These are phyloP conservation scores for Rhizophora mangle DNA, from an alignment of 345 rosid genomes.

Conservation along the genomic window DNA sequence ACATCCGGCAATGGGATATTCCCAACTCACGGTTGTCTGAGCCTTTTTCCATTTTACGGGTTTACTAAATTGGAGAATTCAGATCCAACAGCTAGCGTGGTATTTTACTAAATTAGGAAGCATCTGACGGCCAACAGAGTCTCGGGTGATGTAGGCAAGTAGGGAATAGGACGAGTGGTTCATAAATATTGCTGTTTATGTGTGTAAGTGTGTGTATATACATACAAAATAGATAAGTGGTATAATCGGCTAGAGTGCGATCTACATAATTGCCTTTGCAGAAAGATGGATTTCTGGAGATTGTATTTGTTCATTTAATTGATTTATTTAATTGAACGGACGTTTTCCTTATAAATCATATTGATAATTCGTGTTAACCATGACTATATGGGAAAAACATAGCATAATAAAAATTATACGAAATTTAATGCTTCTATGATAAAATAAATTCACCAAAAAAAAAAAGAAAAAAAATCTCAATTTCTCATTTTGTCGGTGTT, in stretches of 20 bases:
- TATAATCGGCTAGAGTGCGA: neutral
- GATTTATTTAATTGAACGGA: conserved; percentile 7
- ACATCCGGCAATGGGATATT: conserved; percentile 37
- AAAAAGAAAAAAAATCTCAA: too few relatives aligned
- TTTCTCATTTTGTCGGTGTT: too few relatives aligned
- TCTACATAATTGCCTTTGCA: neutral
- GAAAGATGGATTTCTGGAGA: neutral
- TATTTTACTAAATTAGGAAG: conserved; percentile 1
- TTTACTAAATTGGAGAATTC: neutral
- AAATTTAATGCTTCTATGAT: too few relatives aligned
- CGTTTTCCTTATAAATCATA: too few relatives aligned
- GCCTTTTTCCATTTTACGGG: neutral
- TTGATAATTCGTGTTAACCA: neutral
- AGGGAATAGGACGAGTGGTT: neutral
- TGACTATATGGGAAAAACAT: neutral
- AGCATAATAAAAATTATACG: too few relatives aligned
- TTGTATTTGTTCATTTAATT: conserved; percentile 35
- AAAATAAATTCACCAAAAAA: too few relatives aligned
- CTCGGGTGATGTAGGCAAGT: neutral
- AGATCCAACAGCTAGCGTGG: too few relatives aligned
- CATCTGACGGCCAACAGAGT: conserved; percentile 8
- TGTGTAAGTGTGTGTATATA: neutral
- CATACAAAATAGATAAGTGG: neutral
- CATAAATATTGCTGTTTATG: neutral
- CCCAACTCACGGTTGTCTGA: conserved; percentile 42